Evolutionary conservation across 1,284 basidiomycete genomes (phyloP).

Genomic region (Cutaneotrichosporon arboriforme): DNA sequence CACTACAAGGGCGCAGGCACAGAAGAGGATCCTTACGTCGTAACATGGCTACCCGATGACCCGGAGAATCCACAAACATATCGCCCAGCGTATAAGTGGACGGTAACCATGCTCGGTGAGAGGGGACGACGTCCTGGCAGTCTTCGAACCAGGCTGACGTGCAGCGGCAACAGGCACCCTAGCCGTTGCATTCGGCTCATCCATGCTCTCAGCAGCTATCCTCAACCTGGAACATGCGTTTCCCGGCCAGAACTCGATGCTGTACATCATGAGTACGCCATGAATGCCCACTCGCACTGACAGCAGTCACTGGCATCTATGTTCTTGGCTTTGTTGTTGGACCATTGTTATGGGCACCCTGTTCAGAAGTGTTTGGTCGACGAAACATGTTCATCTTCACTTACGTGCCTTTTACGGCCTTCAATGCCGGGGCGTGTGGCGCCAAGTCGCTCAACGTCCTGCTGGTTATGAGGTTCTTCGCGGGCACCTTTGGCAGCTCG

Average conservation of each 20-base stretch:
- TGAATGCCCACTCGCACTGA: neutral
- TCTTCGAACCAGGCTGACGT: too few species aligned
- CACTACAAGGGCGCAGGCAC: slow-evolving; percentile 46
- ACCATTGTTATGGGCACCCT: slow-evolving; percentile 31
- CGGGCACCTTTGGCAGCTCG: slow-evolving; percentile 46
- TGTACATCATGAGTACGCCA: slow-evolving; percentile 23
- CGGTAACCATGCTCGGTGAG: too few species aligned
- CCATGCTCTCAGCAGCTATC: slow-evolving; percentile 29
- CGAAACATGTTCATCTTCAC: slow-evolving; percentile 46
- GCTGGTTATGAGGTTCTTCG: slow-evolving; percentile 50
- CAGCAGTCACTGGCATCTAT: slow-evolving; percentile 15
- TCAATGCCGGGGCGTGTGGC: slow-evolving; percentile 48
- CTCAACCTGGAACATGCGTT: slow-evolving; percentile 18
- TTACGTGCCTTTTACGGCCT: slow-evolving; percentile 46
- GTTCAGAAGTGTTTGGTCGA: slow-evolving; percentile 37
- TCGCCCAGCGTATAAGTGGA: slow-evolving; percentile 33
- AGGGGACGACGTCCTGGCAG: too few species aligned
- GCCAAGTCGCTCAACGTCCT: slow-evolving; percentile 46
- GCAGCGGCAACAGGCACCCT: slow-evolving; percentile 20
- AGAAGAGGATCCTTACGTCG: slow-evolving; percentile 44
- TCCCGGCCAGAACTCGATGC: slow-evolving; percentile 20
- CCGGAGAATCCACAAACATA: slow-evolving; percentile 35
- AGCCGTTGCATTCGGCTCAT: slow-evolving; percentile 23
- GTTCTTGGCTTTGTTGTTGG: slow-evolving; percentile 20
- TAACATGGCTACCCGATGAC: slow-evolving; percentile 36